phyloP scores from a whole-genome alignment of 148 eudicot species.

The Nyssa sinensis region DNA sequence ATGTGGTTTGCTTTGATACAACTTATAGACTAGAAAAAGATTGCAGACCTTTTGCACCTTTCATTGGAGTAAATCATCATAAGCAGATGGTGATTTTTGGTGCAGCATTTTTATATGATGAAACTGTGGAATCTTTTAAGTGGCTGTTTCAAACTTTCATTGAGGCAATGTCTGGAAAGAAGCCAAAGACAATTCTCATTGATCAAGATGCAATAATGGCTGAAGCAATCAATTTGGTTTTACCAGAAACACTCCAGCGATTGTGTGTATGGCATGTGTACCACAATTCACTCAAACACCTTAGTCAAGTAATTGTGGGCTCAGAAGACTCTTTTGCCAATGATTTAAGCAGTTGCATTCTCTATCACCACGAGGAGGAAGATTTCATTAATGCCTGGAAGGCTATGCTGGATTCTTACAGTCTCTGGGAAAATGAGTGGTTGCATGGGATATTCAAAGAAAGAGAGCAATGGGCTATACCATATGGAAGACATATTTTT shows the following conservation, averaged over 20 bases:
- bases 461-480: constrained; percentile 33
- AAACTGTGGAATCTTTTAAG: constrained; percentile 24
- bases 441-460: constrained; percentile 18
- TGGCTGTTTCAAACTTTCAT: constrained; percentile 43
- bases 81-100: constrained; percentile 30
- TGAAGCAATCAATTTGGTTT: constrained; percentile 12
- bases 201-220: constrained; percentile 25
- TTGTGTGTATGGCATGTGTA: constrained; percentile 34
- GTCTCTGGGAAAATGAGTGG: constrained; percentile 21
- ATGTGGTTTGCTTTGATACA: constrained; percentile 32
- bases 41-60: constrained; percentile 30
- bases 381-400: constrained; percentile 27
- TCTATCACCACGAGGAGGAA: constrained; percentile 16
- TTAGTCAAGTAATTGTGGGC: constrained; percentile 10
- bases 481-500: constrained; percentile 20
- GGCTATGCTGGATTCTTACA: constrained; percentile 13
- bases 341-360: constrained; percentile 24
- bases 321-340: constrained; percentile 18
- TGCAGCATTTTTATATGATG: constrained; percentile 35
- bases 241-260: constrained; percentile 32
- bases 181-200: constrained; percentile 38
- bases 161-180: constrained; percentile 22
- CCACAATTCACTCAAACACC: constrained; percentile 25
- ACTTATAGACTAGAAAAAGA: constrained; percentile 26
- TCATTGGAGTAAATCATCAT: constrained; percentile 36